These are phyloP conservation scores for Eucalyptus pumila DNA, from an alignment of 345 rosid genomes.

Conservation along the genomic window DNA sequence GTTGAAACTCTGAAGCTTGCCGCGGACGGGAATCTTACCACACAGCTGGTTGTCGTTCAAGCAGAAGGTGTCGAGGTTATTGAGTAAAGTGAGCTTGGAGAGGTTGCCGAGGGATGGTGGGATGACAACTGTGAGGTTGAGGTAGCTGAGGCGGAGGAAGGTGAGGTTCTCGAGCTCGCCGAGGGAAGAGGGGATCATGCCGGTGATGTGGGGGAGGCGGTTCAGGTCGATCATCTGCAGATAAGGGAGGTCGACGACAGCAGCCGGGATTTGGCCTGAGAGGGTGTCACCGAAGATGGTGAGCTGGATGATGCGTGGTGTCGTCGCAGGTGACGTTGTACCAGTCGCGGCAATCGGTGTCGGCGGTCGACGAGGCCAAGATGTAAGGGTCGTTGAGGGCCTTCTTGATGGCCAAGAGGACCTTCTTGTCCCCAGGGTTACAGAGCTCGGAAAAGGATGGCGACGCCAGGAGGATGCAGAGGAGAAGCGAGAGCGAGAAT, in stretches of 20 bases:
- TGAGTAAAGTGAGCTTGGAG: neutral
- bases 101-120: neutral
- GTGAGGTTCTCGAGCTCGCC: constrained; percentile 42
- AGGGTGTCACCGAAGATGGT: constrained; percentile 36
- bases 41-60: neutral
- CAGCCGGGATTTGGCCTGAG: constrained; percentile 43
- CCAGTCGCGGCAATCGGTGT: constrained; percentile 62
- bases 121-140: neutral
- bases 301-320: constrained; percentile 41
- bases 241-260: constrained; percentile 47
- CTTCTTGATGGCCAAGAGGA: constrained; percentile 49
- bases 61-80: neutral
- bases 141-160: constrained; percentile 19
- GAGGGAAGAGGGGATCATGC: constrained; percentile 41
- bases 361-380: constrained; percentile 50
- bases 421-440: constrained; percentile 45
- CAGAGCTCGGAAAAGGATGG: constrained; percentile 27
- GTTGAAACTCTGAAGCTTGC: neutral
- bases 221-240: constrained; percentile 35
- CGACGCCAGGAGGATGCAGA: constrained; percentile 9
- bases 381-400: constrained; percentile 52
- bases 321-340: constrained; percentile 47
- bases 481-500: constrained; percentile 1
- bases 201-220: constrained; percentile 47
- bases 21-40: neutral